A percentile compares a stretch with the other conserved stretches of the same genome.
These are phyloP conservation scores for Peronospora tabacina DNA, from an alignment of 352 stramenopile species.

Conservation along the genomic window DNA sequence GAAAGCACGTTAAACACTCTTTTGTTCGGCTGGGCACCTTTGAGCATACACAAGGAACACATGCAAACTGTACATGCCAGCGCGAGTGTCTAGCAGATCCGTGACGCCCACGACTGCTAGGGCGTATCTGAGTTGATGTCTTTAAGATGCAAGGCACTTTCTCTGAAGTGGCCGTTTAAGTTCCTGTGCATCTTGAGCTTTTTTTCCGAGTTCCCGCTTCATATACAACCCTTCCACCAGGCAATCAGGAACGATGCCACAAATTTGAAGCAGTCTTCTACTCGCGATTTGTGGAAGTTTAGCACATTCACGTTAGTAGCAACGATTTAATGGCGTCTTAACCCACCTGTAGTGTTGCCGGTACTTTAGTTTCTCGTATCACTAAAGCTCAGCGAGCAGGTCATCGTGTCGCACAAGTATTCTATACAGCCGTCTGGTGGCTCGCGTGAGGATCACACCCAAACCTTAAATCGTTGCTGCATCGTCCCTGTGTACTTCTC, in stretches of 20 bases:
- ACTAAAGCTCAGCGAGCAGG: neutral
- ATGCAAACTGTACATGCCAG: too few relatives aligned
- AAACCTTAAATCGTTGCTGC: neutral
- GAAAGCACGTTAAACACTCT: conserved; percentile 47
- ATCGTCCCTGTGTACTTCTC: neutral
- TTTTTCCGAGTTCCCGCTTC: neutral
- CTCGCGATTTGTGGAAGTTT: neutral
- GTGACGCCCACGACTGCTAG: too few relatives aligned
- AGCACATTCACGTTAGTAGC: neutral
- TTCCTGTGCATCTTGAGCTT: neutral
- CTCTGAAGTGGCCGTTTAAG: too few relatives aligned
- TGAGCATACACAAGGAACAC: too few relatives aligned
- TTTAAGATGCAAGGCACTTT: conserved; percentile 32
- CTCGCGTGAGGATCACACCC: neutral
- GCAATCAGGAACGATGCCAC: neutral
- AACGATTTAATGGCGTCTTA: neutral
- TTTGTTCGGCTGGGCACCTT: conserved; percentile 28
- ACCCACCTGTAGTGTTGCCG: neutral
- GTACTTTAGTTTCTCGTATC: neutral
- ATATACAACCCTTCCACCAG: neutral
- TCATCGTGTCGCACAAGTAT: neutral
- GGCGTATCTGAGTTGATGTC: too few relatives aligned
- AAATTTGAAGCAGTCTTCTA: neutral
- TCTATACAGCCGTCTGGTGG: neutral
- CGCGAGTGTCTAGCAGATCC: conserved; percentile 23